Evolutionary conservation across 257 asterid species (phyloP).

Genomic region (Nicotiana tabacum): DNA sequence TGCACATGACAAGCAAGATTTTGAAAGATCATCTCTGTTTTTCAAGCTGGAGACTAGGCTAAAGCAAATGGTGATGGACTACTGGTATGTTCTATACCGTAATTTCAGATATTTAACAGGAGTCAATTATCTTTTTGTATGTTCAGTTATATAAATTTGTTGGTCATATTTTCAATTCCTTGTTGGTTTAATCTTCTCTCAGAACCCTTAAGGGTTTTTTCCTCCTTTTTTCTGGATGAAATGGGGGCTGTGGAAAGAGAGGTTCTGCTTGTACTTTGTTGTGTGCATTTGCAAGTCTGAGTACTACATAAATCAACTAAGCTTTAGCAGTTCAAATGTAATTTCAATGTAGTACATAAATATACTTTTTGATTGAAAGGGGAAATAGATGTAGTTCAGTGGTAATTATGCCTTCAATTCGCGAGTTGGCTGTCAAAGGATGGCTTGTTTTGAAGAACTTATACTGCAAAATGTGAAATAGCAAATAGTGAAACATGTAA

Average conservation of each 20-base stretch:
- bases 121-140: slow-evolving; percentile 1
- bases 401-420: neutral
- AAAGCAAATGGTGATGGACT: slow-evolving; percentile 72
- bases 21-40: slow-evolving; percentile 75
- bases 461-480: neutral
- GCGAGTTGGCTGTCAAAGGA: neutral
- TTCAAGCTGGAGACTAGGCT: slow-evolving; percentile 66
- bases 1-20: slow-evolving; percentile 96
- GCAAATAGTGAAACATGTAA: neutral
- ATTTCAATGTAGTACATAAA: neutral
- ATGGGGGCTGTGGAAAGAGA: neutral
- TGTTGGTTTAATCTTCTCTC: neutral
- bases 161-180: neutral
- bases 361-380: neutral
- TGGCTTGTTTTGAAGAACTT: neutral
- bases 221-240: neutral
- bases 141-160: neutral
- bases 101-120: slow-evolving; percentile 8
- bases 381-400: neutral
- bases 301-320: neutral
- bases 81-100: slow-evolving; percentile 53
- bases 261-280: neutral
- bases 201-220: too few relatives aligned
- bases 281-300: neutral
- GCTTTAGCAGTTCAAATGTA: neutral